These are phyloP conservation scores for Botrytis galanthina DNA, from an alignment of 2,329 filamentous ascomycete species.

Conservation along the genomic window DNA sequence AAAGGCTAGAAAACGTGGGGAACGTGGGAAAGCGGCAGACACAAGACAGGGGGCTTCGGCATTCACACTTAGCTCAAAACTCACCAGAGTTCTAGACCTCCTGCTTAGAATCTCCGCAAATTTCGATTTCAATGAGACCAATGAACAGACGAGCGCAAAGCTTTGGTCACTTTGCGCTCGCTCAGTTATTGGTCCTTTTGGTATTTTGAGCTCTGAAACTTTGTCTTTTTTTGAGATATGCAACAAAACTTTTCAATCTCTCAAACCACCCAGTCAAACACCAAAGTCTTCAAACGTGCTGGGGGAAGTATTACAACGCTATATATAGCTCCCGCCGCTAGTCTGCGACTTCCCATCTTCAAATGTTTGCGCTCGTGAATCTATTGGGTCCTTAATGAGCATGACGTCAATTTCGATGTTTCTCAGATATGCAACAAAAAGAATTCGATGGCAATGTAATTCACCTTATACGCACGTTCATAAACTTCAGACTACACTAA, in stretches of 20 bases:
- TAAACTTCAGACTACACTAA: not conserved
- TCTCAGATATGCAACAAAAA: conserved; percentile 2
- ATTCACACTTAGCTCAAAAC: not conserved
- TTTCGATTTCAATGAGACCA: not conserved
- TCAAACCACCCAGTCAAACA: not conserved
- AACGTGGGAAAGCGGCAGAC: not conserved
- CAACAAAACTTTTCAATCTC: not conserved
- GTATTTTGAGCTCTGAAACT: not conserved
- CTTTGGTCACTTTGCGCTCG: not conserved
- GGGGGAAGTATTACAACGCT: not conserved
- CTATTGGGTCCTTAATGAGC: not conserved
- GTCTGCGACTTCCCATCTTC: not conserved
- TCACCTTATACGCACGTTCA: not conserved
- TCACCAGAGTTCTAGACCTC: not conserved
- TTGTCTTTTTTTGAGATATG: not conserved
- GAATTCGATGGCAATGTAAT: not conserved
- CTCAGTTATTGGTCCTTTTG: not conserved
- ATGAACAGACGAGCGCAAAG: not conserved
- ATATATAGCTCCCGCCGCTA: not conserved
- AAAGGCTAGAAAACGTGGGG: not conserved
- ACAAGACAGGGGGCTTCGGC: not conserved
- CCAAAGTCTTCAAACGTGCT: not conserved
- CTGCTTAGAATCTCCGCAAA: not conserved
- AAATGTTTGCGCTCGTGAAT: conserved; percentile 2
- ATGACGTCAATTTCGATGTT: conserved; percentile 5